Conservation (phyloP, 2,329 filamentous ascomycete species). For the Bipolaris oryzae region DNA sequence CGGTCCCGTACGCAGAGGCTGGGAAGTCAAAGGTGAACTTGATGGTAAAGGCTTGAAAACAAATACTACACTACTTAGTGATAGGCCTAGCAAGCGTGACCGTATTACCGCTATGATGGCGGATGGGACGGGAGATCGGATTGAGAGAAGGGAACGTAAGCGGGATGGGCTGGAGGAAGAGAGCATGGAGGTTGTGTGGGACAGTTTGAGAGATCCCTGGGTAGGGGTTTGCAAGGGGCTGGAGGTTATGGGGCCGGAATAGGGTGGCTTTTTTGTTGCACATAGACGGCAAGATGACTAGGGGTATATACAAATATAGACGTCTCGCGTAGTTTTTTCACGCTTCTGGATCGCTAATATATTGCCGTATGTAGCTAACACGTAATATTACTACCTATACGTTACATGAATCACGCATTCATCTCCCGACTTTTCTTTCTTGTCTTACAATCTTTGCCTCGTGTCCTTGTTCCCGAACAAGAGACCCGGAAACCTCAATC, state of each 20-base stretch:
- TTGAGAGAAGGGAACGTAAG: constrained; percentile 39
- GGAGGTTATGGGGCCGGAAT: constrained; percentile 42
- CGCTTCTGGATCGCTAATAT: too few species aligned
- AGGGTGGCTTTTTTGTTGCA: too few species aligned
- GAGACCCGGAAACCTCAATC: too few species aligned
- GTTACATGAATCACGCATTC: too few species aligned
- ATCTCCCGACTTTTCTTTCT: too few species aligned
- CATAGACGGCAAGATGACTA: neutral
- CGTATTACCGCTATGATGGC: constrained; percentile 23
- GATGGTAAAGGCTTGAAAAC: constrained; percentile 44
- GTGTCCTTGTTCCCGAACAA: too few species aligned
- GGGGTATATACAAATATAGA: too few species aligned
- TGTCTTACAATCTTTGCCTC: too few species aligned
- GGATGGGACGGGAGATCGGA: constrained; percentile 34
- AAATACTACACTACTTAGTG: constrained; percentile 14
- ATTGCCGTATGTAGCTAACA: too few species aligned
- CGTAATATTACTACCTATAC: too few species aligned
- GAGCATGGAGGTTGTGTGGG: constrained; percentile 37
- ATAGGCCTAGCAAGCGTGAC: constrained; percentile 20
- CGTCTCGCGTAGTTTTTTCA: too few species aligned
- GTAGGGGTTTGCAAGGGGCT: constrained; percentile 41
- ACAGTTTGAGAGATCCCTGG: constrained; percentile 41
- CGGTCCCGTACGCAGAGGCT: constrained; percentile 59
- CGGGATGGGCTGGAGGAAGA: constrained; percentile 41
- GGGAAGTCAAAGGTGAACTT: constrained; percentile 46